These are phyloP conservation scores for Sarcodon aspratus DNA, from an alignment of 768 basidiomycete genomes.

Conservation along the genomic window DNA sequence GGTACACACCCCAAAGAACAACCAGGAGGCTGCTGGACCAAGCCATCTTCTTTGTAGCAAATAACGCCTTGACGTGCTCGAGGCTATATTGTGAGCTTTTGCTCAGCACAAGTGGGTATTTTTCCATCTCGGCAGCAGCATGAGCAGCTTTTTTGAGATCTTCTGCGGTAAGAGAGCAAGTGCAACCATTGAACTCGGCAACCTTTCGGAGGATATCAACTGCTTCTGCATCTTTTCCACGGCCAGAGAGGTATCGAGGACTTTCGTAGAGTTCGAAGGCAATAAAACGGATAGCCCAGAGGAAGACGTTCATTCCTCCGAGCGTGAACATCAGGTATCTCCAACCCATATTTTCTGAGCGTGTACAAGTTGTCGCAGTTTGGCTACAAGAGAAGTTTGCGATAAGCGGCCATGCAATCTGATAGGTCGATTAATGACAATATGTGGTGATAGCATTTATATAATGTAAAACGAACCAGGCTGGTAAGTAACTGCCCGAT, in stretches of 20 bases:
- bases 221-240: slow-evolving; percentile 40
- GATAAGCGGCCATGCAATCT: slow-evolving; percentile 53
- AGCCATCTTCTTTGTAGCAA: slow-evolving; percentile 51
- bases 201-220: slow-evolving; percentile 35
- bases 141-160: slow-evolving; percentile 26
- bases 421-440: neutral
- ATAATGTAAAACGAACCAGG: slow-evolving; percentile 22
- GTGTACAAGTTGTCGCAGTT: slow-evolving; percentile 22
- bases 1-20: slow-evolving; percentile 26
- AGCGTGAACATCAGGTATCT: slow-evolving; percentile 44
- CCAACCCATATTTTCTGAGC: slow-evolving; percentile 51
- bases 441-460: neutral
- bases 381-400: slow-evolving; percentile 38
- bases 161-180: slow-evolving; percentile 29
- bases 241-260: slow-evolving; percentile 45
- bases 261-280: slow-evolving; percentile 43
- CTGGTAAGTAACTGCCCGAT: slow-evolving; percentile 41
- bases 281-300: slow-evolving; percentile 44
- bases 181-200: slow-evolving; percentile 37
- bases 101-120: slow-evolving; percentile 4
- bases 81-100: slow-evolving; percentile 23
- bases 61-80: slow-evolving; percentile 46
- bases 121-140: neutral
- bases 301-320: slow-evolving; percentile 38
- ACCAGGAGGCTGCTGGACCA: slow-evolving; percentile 56